Evolutionary conservation across 257 asterid genomes (phyloP).

Genomic region (Phtheirospermum japonicum): DNA sequence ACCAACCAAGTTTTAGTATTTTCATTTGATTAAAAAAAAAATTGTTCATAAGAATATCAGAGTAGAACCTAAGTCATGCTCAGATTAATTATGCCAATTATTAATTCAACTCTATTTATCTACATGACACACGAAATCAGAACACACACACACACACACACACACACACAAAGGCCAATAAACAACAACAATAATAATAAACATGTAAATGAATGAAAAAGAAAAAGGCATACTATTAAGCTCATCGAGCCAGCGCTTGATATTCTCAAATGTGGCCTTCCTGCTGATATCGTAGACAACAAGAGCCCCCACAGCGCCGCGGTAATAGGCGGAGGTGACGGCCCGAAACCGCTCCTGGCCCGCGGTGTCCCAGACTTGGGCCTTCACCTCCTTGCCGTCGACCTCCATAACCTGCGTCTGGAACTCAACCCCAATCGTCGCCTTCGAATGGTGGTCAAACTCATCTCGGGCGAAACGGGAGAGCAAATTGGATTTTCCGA

Average conservation of each 20-base stretch:
- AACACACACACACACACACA: neutral
- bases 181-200: neutral
- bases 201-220: neutral
- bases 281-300: constrained; percentile 67
- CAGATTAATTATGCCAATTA: neutral
- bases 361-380: constrained; percentile 89
- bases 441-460: constrained; percentile 74
- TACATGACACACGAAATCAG: neutral
- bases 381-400: constrained; percentile 77
- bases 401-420: constrained; percentile 69
- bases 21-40: too few relatives aligned
- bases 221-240: constrained; percentile 48
- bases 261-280: constrained; percentile 52
- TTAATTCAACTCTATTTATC: neutral
- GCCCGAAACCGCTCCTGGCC: constrained; percentile 85
- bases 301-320: constrained; percentile 85
- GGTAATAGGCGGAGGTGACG: constrained; percentile 82
- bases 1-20: too few relatives aligned
- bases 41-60: too few relatives aligned
- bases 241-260: constrained; percentile 77
- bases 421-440: constrained; percentile 83
- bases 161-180: neutral
- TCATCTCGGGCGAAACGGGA: constrained; percentile 81
- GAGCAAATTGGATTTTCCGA: constrained; percentile 76
- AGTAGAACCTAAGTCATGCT: too few relatives aligned